phyloP scores from a whole-genome alignment of 441 rosid species.

The Isatis lusitanica region DNA sequence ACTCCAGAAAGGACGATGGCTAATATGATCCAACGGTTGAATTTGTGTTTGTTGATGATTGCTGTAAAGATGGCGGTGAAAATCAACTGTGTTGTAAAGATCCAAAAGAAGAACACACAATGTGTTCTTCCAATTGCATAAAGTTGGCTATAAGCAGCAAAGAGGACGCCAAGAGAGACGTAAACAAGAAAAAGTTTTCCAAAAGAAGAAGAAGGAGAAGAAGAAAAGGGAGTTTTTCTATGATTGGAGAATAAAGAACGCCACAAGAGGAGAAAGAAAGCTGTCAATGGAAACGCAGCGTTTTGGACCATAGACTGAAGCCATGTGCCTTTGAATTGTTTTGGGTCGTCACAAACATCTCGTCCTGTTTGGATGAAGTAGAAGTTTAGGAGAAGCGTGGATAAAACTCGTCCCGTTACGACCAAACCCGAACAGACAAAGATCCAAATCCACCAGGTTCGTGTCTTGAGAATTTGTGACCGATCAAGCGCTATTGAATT shows the following conservation, averaged over 20 bases:
- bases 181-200: conserved; percentile 29
- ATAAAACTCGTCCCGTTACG: conserved; percentile 29
- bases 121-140: conserved; percentile 37
- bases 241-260: neutral
- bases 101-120: conserved; percentile 28
- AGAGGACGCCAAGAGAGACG: conserved; percentile 32
- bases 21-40: conserved; percentile 39
- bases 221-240: neutral
- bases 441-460: conserved; percentile 36
- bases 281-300: conserved; percentile 39
- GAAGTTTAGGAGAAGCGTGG: conserved; percentile 30
- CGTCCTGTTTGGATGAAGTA: conserved; percentile 37
- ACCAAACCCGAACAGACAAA: conserved; percentile 23
- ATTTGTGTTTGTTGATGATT: conserved; percentile 35
- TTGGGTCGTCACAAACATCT: conserved; percentile 33
- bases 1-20: conserved; percentile 28
- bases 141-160: conserved; percentile 34
- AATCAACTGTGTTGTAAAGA: conserved; percentile 32
- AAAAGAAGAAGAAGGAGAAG: neutral
- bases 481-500: neutral
- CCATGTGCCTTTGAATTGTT: conserved; percentile 40
- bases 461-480: conserved; percentile 18
- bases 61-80: conserved; percentile 30
- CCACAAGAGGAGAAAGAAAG: conserved; percentile 30
- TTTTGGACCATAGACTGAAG: conserved; percentile 35